Percentiles rank a stretch among this genome's conserved stretches.
Conservation (phyloP, 305 asterid genomes). For the Solanum hybrid region DNA sequence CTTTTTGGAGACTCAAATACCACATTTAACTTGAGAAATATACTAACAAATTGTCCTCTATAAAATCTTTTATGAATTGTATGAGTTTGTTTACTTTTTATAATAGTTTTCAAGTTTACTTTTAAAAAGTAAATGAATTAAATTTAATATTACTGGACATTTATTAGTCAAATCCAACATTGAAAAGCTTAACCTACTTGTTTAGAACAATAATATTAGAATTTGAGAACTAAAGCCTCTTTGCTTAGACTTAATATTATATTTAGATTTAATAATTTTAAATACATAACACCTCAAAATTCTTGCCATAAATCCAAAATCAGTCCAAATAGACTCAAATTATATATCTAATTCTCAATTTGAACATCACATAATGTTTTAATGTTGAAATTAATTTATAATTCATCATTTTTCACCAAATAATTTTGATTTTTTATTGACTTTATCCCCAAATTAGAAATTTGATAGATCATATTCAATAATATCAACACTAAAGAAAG, state of each 20-base stretch:
- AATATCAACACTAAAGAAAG: neutral
- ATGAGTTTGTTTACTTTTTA: neutral
- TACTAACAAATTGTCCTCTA: neutral
- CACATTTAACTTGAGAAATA: neutral
- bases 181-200: neutral
- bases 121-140: neutral
- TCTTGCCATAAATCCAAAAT: neutral
- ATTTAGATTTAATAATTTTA: neutral
- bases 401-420: neutral
- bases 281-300: neutral
- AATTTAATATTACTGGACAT: neutral
- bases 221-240: neutral
- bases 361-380: neutral
- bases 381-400: neutral
- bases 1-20: neutral
- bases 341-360: neutral
- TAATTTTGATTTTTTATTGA: neutral
- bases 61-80: neutral
- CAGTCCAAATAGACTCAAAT: neutral
- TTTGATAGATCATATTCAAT: neutral
- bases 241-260: neutral
- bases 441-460: neutral
- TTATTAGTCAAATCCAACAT: neutral
- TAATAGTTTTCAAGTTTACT: neutral
- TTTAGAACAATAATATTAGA: neutral